A percentile compares a stretch with the other conserved stretches of the same genome.
Evolutionary conservation across 2,329 filamentous ascomycete species (phyloP).

Genomic region (Alternaria sp.): DNA sequence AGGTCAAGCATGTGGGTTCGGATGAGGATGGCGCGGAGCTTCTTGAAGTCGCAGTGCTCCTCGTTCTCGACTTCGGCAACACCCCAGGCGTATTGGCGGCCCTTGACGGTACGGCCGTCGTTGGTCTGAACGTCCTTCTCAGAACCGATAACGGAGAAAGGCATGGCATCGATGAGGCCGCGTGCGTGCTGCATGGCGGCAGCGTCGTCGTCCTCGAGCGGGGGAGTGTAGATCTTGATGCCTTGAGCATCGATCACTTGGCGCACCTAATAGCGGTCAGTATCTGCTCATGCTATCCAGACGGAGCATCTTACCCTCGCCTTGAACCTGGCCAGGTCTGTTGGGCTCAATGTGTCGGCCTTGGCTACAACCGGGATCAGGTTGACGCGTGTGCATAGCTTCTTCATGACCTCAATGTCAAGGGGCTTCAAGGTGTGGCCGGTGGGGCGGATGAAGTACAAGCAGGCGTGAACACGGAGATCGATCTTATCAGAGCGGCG

Average conservation of each 20-base stretch:
- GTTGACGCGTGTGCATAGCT: slow-evolving; percentile 96
- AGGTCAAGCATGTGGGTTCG: slow-evolving; percentile 99
- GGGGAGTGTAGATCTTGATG: slow-evolving; percentile 99
- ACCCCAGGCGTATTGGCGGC: slow-evolving; percentile 98
- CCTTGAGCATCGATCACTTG: slow-evolving; percentile 96
- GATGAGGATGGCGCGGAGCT: slow-evolving; percentile 97
- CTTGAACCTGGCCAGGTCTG: slow-evolving; percentile 94
- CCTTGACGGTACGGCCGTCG: slow-evolving; percentile 97
- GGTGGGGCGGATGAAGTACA: slow-evolving; percentile 99
- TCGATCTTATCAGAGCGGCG: slow-evolving; percentile 99
- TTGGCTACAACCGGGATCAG: slow-evolving; percentile 98
- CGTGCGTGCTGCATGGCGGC: slow-evolving; percentile 93
- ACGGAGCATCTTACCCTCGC: slow-evolving; percentile 71
- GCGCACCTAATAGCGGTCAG: slow-evolving; percentile 71
- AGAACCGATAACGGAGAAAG: slow-evolving; percentile 97
- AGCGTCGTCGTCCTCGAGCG: slow-evolving; percentile 97
- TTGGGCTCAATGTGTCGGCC: slow-evolving; percentile 94
- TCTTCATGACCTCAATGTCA: slow-evolving; percentile 99
- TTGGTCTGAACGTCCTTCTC: slow-evolving; percentile 99
- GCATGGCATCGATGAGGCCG: slow-evolving; percentile 95
- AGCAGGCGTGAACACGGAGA: slow-evolving; percentile 94
- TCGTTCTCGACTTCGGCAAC: slow-evolving; percentile 99
- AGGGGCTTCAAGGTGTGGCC: slow-evolving; percentile 98
- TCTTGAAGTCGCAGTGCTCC: slow-evolving; percentile 99
- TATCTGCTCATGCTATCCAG: not conserved